Conservation (phyloP, 768 basidiomycete species). For the Trametes cinnabarina region DNA sequence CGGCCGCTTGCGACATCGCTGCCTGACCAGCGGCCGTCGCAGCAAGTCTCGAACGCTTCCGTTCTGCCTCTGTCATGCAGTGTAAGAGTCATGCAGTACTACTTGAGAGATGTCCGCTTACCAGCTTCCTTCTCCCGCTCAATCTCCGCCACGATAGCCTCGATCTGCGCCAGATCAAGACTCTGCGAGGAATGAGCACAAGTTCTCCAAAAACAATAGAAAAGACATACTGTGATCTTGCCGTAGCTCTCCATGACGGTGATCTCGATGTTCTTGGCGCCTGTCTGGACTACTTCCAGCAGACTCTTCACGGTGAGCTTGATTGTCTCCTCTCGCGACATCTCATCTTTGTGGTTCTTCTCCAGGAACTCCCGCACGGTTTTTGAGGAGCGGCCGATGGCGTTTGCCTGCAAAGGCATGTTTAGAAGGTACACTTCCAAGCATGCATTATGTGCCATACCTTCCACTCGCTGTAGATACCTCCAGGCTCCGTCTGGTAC, state of each 20-base stretch:
- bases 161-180: constrained; percentile 83
- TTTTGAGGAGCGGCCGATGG: constrained; percentile 96
- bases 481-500: constrained; percentile 97
- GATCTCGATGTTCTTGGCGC: constrained; percentile 99
- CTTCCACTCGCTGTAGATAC: constrained; percentile 99
- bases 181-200: constrained; percentile 48
- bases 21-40: constrained; percentile 91
- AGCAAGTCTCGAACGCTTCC: constrained; percentile 86
- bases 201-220: background rate
- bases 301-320: constrained; percentile 94
- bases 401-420: constrained; percentile 68
- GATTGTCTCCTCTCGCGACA: constrained; percentile 85
- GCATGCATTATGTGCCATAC: constrained; percentile 35
- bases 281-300: constrained; percentile 97
- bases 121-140: constrained; percentile 97
- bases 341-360: constrained; percentile 93
- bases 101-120: constrained; percentile 25
- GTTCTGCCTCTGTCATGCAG: constrained; percentile 75
- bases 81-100: constrained; percentile 4
- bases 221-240: constrained; percentile 74
- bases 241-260: constrained; percentile 96
- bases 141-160: constrained; percentile 87
- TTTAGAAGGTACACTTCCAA: background rate
- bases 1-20: constrained; percentile 70
- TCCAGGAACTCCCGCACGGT: constrained; percentile 98